Percentiles rank a stretch among this genome's conserved stretches.
Conservation (phyloP, 106 monocot species). For the Platanthera zijinensis region DNA sequence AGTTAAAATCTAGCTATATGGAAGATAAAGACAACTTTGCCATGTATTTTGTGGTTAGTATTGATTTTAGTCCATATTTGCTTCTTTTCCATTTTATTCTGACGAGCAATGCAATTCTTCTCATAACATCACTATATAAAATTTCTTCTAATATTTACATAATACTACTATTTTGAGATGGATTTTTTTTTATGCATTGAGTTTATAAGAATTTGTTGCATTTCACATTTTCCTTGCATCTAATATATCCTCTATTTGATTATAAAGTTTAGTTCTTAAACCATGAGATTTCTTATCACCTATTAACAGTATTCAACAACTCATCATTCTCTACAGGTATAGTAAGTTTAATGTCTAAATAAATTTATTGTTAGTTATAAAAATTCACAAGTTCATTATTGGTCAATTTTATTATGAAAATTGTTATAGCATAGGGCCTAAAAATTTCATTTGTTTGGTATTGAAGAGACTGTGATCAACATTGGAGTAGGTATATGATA, state of each 20-base stretch:
- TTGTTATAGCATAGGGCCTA: too few species aligned
- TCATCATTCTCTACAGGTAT: neutral
- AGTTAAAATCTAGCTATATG: constrained; percentile 81
- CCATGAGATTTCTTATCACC: neutral
- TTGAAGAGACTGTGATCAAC: too few species aligned
- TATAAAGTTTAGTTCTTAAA: neutral
- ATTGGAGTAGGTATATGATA: too few species aligned
- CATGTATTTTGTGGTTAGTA: constrained; percentile 67
- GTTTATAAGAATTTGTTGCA: too few species aligned
- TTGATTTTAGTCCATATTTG: neutral
- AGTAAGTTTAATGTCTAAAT: neutral
- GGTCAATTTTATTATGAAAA: neutral
- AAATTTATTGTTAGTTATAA: neutral
- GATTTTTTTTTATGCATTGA: neutral
- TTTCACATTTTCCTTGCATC: too few species aligned
- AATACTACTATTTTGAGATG: neutral
- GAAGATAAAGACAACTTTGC: constrained; percentile 75
- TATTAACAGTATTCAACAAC: neutral
- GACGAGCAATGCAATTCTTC: too few species aligned
- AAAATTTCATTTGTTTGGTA: too few species aligned
- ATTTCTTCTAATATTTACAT: neutral
- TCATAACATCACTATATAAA: neutral
- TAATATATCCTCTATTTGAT: neutral
- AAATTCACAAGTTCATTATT: neutral
- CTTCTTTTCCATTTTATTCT: too few species aligned